phyloP scores from a whole-genome alignment of 2,329 filamentous ascomycete genomes.

The Fusarium sp. region DNA sequence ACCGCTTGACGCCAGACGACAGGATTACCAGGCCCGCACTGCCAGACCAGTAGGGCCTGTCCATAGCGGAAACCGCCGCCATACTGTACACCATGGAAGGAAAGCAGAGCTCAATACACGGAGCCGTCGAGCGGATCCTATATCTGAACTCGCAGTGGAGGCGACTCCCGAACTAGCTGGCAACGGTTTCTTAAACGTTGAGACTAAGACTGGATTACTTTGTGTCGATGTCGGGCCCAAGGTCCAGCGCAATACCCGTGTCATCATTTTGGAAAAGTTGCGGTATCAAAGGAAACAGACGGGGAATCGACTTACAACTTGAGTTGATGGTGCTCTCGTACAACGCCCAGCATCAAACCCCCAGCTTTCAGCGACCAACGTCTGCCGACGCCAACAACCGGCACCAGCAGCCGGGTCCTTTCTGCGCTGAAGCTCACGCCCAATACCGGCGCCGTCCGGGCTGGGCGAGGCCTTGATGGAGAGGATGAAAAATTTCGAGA shows the following conservation, averaged over 20 bases:
- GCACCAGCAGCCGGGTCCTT: conserved; percentile 45
- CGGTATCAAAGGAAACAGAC: conserved; percentile 9
- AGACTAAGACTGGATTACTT: conserved; percentile 18
- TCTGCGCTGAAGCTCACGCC: conserved; percentile 43
- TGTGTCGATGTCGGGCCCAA: conserved; percentile 22
- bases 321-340: conserved; percentile 13
- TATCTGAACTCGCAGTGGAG: conserved; percentile 36
- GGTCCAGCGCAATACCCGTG: background rate
- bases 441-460: conserved; percentile 48
- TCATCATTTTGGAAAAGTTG: background rate
- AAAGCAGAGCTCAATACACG: conserved; percentile 29
- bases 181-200: conserved; percentile 30
- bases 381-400: conserved; percentile 45
- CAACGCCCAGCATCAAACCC: conserved; percentile 6
- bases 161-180: conserved; percentile 34
- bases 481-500: conserved; percentile 49
- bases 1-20: conserved; percentile 37
- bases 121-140: conserved; percentile 46
- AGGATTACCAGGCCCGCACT: conserved; percentile 43
- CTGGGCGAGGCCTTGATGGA: conserved; percentile 44
- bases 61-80: conserved; percentile 43
- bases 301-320: conserved; percentile 20
- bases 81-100: conserved; percentile 33
- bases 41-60: conserved; percentile 40
- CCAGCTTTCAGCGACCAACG: conserved; percentile 13